These are phyloP conservation scores for Solanum virginianum DNA, from an alignment of 257 asterid genomes.

Conservation along the genomic window DNA sequence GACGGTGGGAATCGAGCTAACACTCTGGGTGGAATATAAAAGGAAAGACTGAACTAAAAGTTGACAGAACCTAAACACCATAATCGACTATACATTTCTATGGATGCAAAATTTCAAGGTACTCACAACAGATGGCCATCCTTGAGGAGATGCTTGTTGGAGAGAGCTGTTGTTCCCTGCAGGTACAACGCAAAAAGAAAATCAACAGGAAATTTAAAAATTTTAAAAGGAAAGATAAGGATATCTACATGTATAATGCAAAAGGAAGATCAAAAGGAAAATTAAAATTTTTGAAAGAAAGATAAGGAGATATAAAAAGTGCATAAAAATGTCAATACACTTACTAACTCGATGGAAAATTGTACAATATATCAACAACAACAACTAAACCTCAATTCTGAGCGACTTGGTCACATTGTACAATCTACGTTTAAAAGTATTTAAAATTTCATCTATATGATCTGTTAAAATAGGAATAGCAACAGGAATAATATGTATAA, in stretches of 20 bases:
- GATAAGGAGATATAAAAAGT: not conserved
- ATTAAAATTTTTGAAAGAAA: not conserved
- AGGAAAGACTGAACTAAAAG: not conserved
- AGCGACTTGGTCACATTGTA: not conserved
- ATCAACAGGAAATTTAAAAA: not conserved
- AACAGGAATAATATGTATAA: too few relatives aligned
- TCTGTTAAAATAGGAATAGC: too few relatives aligned
- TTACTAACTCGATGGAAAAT: not conserved
- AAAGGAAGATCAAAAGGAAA: not conserved
- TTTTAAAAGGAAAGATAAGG: not conserved
- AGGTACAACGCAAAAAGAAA: not conserved
- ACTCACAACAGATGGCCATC: not conserved
- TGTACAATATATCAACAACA: not conserved
- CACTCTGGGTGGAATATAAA: not conserved
- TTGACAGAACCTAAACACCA: not conserved
- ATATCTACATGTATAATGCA: not conserved
- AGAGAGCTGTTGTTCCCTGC: not conserved
- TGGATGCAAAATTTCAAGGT: not conserved
- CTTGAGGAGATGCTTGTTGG: not conserved
- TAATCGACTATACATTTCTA: not conserved
- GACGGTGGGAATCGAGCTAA: not conserved
- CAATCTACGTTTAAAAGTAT: not conserved
- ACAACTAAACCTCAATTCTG: not conserved
- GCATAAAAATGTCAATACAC: not conserved
- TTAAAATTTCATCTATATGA: not conserved